phyloP scores from a whole-genome alignment of 2,329 filamentous ascomycete species.

The Aspergillus pseudoterreus region DNA sequence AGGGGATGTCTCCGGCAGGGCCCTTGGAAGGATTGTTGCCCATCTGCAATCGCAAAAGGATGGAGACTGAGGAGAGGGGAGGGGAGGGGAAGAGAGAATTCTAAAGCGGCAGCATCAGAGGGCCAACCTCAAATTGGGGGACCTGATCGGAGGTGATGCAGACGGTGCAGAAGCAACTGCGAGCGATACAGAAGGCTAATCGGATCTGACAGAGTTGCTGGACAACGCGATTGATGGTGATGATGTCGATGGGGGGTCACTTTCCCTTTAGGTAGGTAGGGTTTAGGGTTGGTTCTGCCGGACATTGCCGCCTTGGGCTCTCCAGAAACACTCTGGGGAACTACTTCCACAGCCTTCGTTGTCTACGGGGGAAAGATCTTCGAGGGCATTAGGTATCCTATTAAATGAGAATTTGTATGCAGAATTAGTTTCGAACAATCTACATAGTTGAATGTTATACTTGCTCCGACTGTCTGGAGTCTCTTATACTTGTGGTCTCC shows the following conservation, averaged over 20 bases:
- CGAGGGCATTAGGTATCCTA: too few species aligned
- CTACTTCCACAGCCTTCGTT: too few species aligned
- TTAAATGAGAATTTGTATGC: too few species aligned
- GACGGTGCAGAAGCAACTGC: background rate
- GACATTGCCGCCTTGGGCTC: background rate
- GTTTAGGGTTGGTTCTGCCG: conserved; percentile 16
- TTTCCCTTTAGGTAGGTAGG: conserved; percentile 14
- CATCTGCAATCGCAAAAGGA: conserved; percentile 33
- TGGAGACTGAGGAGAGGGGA: conserved; percentile 8
- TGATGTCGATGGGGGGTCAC: conserved; percentile 13
- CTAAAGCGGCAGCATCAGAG: conserved; percentile 17
- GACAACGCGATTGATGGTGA: conserved; percentile 4
- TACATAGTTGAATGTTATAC: too few species aligned
- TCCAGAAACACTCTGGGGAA: background rate
- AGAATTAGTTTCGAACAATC: too few species aligned
- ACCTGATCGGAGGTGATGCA: background rate
- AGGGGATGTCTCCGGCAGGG: conserved; percentile 29
- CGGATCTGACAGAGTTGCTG: background rate
- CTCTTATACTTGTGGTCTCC: too few species aligned
- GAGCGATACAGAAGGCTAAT: too few species aligned
- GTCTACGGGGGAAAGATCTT: too few species aligned
- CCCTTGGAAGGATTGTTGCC: conserved; percentile 48
- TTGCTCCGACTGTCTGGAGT: too few species aligned
- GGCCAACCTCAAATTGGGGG: conserved; percentile 9
- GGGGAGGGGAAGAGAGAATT: conserved; percentile 7